Percentiles rank a stretch among this genome's conserved stretches.
phyloP scores from a whole-genome alignment of 345 rosid genomes.

The Draba incana region DNA sequence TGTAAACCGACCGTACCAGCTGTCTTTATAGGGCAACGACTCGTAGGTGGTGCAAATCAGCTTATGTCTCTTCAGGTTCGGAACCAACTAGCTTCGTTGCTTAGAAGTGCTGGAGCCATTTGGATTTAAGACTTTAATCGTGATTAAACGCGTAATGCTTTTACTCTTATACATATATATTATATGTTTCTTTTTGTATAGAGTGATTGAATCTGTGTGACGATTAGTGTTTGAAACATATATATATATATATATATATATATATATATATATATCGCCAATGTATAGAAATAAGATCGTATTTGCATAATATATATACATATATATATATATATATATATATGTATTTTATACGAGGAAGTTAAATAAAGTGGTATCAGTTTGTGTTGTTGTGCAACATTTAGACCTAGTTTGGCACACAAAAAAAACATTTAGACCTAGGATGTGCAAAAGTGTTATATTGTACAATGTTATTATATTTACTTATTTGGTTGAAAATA shows the following conservation, averaged over 20 bases:
- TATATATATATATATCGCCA: neutral
- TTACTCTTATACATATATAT: neutral
- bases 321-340: neutral
- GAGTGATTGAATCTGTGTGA: conserved; percentile 7
- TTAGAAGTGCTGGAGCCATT: conserved; percentile 78
- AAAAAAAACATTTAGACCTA: neutral
- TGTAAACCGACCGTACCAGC: conserved; percentile 64
- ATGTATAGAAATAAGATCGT: conserved; percentile 20
- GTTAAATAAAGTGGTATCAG: conserved; percentile 1
- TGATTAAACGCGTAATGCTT: conserved; percentile 12
- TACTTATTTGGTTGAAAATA: conserved; percentile 4
- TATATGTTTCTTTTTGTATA: conserved; percentile 11
- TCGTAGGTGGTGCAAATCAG: conserved; percentile 75
- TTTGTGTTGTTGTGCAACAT: neutral
- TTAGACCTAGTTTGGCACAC: neutral
- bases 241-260: neutral
- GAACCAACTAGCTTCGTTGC: conserved; percentile 67
- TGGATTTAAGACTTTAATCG: conserved; percentile 55
- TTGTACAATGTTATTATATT: neutral
- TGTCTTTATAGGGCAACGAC: conserved; percentile 77
- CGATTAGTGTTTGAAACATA: conserved; percentile 26
- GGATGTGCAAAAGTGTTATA: neutral
- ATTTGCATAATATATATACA: neutral
- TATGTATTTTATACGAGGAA: neutral
- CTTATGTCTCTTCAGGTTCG: conserved; percentile 68